Evolutionary conservation across 176 grass and related monocot genomes (phyloP), one percentile per base, ranked within the genome.

Genomic region (Musa troglodytarum): DNA sequence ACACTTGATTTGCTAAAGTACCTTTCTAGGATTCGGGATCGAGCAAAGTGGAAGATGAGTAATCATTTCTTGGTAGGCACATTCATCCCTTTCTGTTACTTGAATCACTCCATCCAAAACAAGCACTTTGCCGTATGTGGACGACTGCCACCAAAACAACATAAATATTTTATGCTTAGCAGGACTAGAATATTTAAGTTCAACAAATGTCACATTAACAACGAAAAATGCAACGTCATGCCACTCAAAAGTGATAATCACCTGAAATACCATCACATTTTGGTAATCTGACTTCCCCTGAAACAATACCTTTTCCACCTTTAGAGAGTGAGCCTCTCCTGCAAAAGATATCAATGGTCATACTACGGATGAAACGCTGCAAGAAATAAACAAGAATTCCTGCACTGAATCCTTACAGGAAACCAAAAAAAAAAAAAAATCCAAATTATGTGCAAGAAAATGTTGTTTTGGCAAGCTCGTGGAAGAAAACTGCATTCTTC

Each of bases 61-160:
- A 63, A 98, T 98, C 95, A 98, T 98, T 77, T 98, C 90, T 80
- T 94, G 95, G 82, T 94, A 99, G 3, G 90, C 88, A 10, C 95
- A 99, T 68, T 99, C 88, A 43, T 99, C 90, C 81, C 90, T 83
- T 74, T 94, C 90, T 10, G 90, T 94, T 2, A 99, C 73, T 80
- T 99, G 95, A 77, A 99, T 94, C n/a, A 94, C 90, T 15, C 95
- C 90, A 78, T 99, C 88, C 50, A 99, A 70, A 9, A 99, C 90
- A 50, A 99, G 88, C 54, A 99, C 95, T 77, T 88, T 99, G n/a
- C 95, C 95, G 1, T 99, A 99, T 7, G 90, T 94, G 2, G 86
- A 89, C 5, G 88, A 99, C 90, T 99, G 2, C 76, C 59, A 21
- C 11, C 54, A 59, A 82, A 83, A 63, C 19, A 77, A 76, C 2